These are phyloP conservation scores for Aspergillus caelatus DNA, from an alignment of 2,329 filamentous ascomycete genomes.

Conservation along the genomic window DNA sequence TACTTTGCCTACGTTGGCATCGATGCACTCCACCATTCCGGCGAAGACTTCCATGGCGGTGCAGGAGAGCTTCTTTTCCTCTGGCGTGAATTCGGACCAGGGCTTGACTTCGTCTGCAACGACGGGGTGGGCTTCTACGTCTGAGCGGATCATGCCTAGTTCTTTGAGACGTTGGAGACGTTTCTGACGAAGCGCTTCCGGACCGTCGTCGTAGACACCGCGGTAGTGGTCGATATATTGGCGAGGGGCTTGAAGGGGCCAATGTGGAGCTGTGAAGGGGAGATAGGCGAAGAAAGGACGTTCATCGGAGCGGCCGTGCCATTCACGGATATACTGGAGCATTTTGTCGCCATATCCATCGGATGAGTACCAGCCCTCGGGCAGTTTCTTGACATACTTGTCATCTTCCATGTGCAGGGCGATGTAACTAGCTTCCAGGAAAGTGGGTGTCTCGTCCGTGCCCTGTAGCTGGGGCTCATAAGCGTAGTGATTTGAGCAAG, in stretches of 20 bases:
- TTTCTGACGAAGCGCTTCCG: slow-evolving; percentile 57
- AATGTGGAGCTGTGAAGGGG: slow-evolving; percentile 65
- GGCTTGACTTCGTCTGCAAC: slow-evolving; percentile 49
- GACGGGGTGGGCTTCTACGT: slow-evolving; percentile 46
- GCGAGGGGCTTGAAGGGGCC: slow-evolving; percentile 63
- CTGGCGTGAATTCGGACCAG: slow-evolving; percentile 38
- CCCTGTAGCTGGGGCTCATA: slow-evolving; percentile 52
- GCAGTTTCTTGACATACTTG: slow-evolving; percentile 49
- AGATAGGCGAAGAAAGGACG: slow-evolving; percentile 63
- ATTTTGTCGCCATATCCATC: slow-evolving; percentile 58
- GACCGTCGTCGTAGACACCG: slow-evolving; percentile 64
- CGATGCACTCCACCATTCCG: slow-evolving; percentile 66
- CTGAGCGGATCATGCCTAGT: slow-evolving; percentile 56
- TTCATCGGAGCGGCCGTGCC: slow-evolving; percentile 44
- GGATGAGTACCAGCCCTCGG: slow-evolving; percentile 58
- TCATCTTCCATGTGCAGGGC: slow-evolving; percentile 51
- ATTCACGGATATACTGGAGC: slow-evolving; percentile 54
- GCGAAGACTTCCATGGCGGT: slow-evolving; percentile 65
- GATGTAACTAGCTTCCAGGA: slow-evolving; percentile 46
- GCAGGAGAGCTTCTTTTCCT: slow-evolving; percentile 46
- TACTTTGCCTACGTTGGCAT: slow-evolving; percentile 62
- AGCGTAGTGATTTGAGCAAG: slow-evolving; percentile 61
- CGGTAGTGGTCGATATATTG: slow-evolving; percentile 60
- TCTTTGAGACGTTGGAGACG: slow-evolving; percentile 60
- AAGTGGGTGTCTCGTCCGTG: slow-evolving; percentile 45